Evolutionary conservation across 306 rosid genomes (phyloP), one percentile per base, ranked within the genome.

Genomic region (Prunus padus): DNA sequence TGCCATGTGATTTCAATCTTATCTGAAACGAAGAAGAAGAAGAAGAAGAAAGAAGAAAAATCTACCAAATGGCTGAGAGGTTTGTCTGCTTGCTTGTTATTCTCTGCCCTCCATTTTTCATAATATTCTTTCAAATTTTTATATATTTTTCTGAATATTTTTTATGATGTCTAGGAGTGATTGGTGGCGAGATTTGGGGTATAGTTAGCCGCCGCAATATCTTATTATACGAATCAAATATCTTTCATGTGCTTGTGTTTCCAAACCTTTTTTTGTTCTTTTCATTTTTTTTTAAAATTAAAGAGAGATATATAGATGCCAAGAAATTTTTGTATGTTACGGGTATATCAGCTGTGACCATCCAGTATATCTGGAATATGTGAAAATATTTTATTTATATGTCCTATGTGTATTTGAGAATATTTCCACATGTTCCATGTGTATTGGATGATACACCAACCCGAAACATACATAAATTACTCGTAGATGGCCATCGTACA

Each of bases 161-260:
- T 77, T 76, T 69, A 69, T 78, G 74, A 69, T 68, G 82, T 71
- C 47, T 82, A 50, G 91, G 94, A 90, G 97, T 78, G 85, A 92
- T 84, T 87, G 88, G 89, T 72, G 96, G 96, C 98, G 96, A 77
- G 90, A 92, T 86, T 90, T 84, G 74, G 80, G 97, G 96, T 84
- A 80, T 86, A 14, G 78, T 42, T 75, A 79, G 96, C 96, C 87
- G 93, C 96, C 92, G 86, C 86, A 83, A 86, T 84, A 83, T 77
- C 72, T 84, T 81, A 76, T 79, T 64, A 76, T 78, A 77, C 77
- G 78, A 28, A 71, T 70, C 78, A 64, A 77, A 79, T 81, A 87
- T 85, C 72, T 77, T 77, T 84, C 82, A 80, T 86, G 86, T 72
- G 87, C 75, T 9, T 51, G 56, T 72, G 64, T 65, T 14, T 60